These are phyloP conservation scores for Suhomyces maxii DNA, from an alignment of 1,139 yeast genomes.

Conservation along the genomic window DNA sequence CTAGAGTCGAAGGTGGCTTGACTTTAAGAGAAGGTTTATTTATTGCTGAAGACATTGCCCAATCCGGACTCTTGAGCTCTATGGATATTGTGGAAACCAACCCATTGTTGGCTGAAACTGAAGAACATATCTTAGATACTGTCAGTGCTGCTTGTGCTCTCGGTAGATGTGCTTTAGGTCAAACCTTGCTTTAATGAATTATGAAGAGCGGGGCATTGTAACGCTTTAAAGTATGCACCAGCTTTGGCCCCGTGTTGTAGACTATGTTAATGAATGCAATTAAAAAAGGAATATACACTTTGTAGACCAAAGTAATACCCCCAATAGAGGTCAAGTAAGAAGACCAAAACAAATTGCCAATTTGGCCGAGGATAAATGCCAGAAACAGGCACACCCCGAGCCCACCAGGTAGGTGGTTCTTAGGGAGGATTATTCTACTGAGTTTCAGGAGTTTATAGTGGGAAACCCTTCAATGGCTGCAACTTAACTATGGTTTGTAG, in stretches of 20 bases:
- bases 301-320: too few relatives aligned
- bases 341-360: too few relatives aligned
- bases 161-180: constrained; percentile 93
- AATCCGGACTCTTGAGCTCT: constrained; percentile 80
- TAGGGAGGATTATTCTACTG: too few relatives aligned
- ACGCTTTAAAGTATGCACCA: too few relatives aligned
- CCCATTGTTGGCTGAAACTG: constrained; percentile 82
- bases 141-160: constrained; percentile 88
- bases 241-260: too few relatives aligned
- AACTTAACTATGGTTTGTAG: too few relatives aligned
- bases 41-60: constrained; percentile 88
- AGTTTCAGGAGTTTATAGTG: too few relatives aligned
- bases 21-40: constrained; percentile 93
- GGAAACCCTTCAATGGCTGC: too few relatives aligned
- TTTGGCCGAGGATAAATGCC: too few relatives aligned
- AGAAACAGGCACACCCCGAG: too few relatives aligned
- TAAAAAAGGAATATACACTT: not conserved
- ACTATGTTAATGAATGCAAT: not conserved
- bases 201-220: not conserved
- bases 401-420: too few relatives aligned
- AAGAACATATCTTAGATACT: constrained; percentile 77
- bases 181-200: constrained; percentile 61
- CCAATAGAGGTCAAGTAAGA: too few relatives aligned
- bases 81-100: constrained; percentile 93
- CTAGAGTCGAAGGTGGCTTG: constrained; percentile 95